These are phyloP conservation scores for Podosphaera leucotricha DNA, from an alignment of 2,329 filamentous ascomycete species.

Conservation along the genomic window DNA sequence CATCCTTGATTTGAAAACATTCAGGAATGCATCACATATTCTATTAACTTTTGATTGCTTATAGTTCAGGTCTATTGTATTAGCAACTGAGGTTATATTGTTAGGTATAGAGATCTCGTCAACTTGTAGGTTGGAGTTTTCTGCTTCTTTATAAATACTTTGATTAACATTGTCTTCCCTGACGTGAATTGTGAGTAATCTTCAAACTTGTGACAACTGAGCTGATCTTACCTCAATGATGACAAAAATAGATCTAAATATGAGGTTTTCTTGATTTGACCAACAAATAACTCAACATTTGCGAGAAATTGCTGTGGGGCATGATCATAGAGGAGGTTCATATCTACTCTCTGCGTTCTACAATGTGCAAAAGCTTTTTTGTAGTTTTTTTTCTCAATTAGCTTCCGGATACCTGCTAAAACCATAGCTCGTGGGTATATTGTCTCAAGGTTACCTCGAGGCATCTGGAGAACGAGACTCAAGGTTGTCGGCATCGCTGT, in stretches of 20 bases:
- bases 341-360: slow-evolving; percentile 80
- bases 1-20: slow-evolving; percentile 36
- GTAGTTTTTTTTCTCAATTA: slow-evolving; percentile 64
- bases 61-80: slow-evolving; percentile 5
- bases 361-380: slow-evolving; percentile 67
- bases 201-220: background rate
- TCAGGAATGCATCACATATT: slow-evolving; percentile 68
- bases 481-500: slow-evolving; percentile 77
- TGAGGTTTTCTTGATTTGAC: slow-evolving; percentile 59
- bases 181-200: slow-evolving; percentile 3
- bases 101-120: slow-evolving; percentile 10
- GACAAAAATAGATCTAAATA: slow-evolving; percentile 84
- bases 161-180: slow-evolving; percentile 80
- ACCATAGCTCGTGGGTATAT: slow-evolving; percentile 87
- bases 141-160: slow-evolving; percentile 81
- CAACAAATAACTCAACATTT: slow-evolving; percentile 52
- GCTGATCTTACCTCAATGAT: slow-evolving; percentile 39
- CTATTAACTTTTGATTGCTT: slow-evolving; percentile 49
- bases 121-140: slow-evolving; percentile 20
- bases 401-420: slow-evolving; percentile 62
- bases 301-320: slow-evolving; percentile 65
- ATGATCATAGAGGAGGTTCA: slow-evolving; percentile 94
- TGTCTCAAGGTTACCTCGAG: slow-evolving; percentile 82
- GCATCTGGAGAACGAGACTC: slow-evolving; percentile 78
- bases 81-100: slow-evolving; percentile 4